These are phyloP conservation scores for Daldinia childiae DNA, from an alignment of 495 filamentous ascomycete species.

Conservation along the genomic window DNA sequence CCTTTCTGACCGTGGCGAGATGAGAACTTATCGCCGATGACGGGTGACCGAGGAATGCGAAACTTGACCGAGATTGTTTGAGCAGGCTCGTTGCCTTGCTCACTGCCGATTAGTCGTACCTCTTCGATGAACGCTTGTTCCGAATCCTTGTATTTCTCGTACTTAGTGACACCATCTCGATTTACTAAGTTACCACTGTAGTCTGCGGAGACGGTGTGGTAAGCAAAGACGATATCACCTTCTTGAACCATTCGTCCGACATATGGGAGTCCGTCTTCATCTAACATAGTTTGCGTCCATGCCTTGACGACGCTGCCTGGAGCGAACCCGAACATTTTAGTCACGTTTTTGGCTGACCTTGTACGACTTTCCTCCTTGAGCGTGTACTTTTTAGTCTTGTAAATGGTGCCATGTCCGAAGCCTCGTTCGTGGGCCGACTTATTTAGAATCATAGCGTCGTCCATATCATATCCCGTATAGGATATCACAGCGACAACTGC, in stretches of 20 bases:
- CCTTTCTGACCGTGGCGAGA: conserved; percentile 98
- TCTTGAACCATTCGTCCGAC: conserved; percentile 78
- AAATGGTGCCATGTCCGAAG: conserved; percentile 96
- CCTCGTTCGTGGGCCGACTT: conserved; percentile 97
- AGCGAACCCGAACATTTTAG: conserved; percentile 86
- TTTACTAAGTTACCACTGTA: conserved; percentile 78
- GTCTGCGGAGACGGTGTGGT: conserved; percentile 85
- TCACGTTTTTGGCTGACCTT: conserved; percentile 63
- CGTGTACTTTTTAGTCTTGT: conserved; percentile 92
- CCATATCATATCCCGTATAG: conserved; percentile 99
- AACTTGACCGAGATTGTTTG: conserved; percentile 91
- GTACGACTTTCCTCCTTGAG: conserved; percentile 75
- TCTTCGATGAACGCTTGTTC: conserved; percentile 92
- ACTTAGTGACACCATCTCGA: conserved; percentile 79
- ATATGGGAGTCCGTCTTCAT: conserved; percentile 85
- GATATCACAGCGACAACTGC: conserved; percentile 97
- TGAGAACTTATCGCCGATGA: conserved; percentile 99
- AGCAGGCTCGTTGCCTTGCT: conserved; percentile 80
- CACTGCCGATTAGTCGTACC: conserved; percentile 86
- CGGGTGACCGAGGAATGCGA: conserved; percentile 85
- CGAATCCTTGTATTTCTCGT: conserved; percentile 88
- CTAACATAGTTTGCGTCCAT: conserved; percentile 72
- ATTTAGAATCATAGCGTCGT: conserved; percentile 99
- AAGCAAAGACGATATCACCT: conserved; percentile 86
- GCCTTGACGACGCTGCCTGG: conserved; percentile 71